phyloP scores from a whole-genome alignment of 345 rosid genomes.

The Populus ilicifolia region DNA sequence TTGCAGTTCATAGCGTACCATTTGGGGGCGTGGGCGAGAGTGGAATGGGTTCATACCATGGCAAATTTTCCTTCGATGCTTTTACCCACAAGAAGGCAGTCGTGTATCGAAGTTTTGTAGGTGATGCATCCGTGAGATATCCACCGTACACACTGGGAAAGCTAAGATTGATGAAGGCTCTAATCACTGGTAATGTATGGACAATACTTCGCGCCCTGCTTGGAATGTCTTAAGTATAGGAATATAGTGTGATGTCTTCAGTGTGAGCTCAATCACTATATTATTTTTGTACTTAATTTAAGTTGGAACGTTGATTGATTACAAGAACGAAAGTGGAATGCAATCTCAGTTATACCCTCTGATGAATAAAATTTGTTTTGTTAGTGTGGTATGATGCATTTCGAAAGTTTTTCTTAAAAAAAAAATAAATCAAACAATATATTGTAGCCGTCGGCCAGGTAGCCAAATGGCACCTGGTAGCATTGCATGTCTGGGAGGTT shows the following conservation, averaged over 20 bases:
- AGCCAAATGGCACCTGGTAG: not conserved
- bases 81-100: slow-evolving; percentile 97
- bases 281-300: not conserved
- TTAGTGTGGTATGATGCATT: not conserved
- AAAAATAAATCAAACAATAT: no score
- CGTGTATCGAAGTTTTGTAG: slow-evolving; percentile 54
- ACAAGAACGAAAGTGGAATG: not conserved
- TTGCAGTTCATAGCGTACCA: slow-evolving; percentile 59
- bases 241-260: not conserved
- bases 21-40: slow-evolving; percentile 98
- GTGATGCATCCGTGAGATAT: slow-evolving; percentile 63
- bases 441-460: not conserved
- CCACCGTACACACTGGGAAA: slow-evolving; percentile 77
- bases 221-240: slow-evolving; percentile 35
- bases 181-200: slow-evolving; percentile 44
- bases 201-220: slow-evolving; percentile 51
- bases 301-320: not conserved
- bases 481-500: not conserved
- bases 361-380: not conserved
- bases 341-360: not conserved
- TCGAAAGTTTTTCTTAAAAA: no score
- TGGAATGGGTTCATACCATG: slow-evolving; percentile 89
- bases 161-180: slow-evolving; percentile 54
- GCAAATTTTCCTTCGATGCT: slow-evolving; percentile 89
- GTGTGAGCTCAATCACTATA: not conserved